Evolutionary conservation across 2,329 filamentous ascomycete genomes (phyloP), one percentile per base, ranked within the genome.

Genomic region (Sporothrix sp.): DNA sequence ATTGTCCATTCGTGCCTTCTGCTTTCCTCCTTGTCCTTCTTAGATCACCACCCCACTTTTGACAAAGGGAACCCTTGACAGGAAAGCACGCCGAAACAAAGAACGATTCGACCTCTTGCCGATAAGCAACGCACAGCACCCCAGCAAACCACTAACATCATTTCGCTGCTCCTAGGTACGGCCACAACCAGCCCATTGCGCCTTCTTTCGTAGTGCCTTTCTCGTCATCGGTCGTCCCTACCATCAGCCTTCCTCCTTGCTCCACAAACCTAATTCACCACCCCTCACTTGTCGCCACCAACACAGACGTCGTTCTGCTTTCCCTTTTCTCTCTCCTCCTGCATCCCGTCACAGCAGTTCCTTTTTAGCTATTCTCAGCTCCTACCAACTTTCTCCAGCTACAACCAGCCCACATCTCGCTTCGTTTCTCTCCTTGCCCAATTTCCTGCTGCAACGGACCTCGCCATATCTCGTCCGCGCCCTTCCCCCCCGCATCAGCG

Each of bases 251-350:
- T 27, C 40, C 25, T 46, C 23, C 37, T 18, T 39, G 25, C 48
- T 50, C 48, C 40, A 44, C 48, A 44, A n/a, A 23, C 33, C 32
- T 40, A 42, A 48, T 20, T 36, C 32, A 37, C 35, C 49, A 40
- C 40, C 40, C 42, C 49, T 45, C 49, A 45, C 28, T 46, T 51
- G 51, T 49, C 45, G 51, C 51, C 45, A 49, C 45, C 39, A 39
- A 38, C 44, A 37, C 14, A 40, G 20, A 44, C 45, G 32, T 32
- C 45, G 45, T 38, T 32, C 10, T 33, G 7, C 30, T 42, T 40
- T 27, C 16, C 37, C 28, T 13, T 38, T 18, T 42, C 33, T 37
- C 30, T 9, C 8, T 27, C 20, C 18, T 50, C 23, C 48, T 30
- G 16, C 40, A 14, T 33, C 16, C n/a, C n/a, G n/a, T n/a, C n/a